Conservation (phyloP, 345 rosid genomes). For the Theobroma cacao region DNA sequence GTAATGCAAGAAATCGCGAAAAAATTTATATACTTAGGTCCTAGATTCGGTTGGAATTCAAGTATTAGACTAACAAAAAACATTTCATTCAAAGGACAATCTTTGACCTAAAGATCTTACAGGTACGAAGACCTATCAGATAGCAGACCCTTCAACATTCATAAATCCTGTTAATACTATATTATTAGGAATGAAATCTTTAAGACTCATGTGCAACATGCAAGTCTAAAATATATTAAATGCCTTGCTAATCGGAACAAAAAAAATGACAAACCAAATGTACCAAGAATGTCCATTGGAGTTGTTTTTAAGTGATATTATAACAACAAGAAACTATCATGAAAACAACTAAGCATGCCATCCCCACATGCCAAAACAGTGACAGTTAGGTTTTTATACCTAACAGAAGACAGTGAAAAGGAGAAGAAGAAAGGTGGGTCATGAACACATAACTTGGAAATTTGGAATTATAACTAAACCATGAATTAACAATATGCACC, state of each 20-base stretch:
- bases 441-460: neutral
- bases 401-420: constrained; percentile 19
- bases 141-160: constrained; percentile 23
- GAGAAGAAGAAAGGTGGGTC: constrained; percentile 1
- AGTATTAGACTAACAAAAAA: constrained; percentile 11
- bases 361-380: constrained; percentile 31
- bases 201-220: constrained; percentile 4
- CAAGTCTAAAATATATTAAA: neutral
- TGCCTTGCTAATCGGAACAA: neutral
- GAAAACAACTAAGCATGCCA: constrained; percentile 35
- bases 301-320: neutral
- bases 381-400: constrained; percentile 43
- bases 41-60: constrained; percentile 22
- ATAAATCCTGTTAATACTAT: neutral
- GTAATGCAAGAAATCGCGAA: neutral
- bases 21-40: neutral
- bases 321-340: constrained; percentile 15
- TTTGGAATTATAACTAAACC: neutral
- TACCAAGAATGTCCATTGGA: neutral
- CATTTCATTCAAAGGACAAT: constrained; percentile 36
- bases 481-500: neutral
- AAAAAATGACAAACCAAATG: neutral
- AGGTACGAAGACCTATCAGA: constrained; percentile 30
- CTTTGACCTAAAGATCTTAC: constrained; percentile 60
- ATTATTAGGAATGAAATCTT: neutral